These are phyloP conservation scores for Pilaira anomala DNA, from an alignment of 192 early-diverging fungal genomes.

Conservation along the genomic window DNA sequence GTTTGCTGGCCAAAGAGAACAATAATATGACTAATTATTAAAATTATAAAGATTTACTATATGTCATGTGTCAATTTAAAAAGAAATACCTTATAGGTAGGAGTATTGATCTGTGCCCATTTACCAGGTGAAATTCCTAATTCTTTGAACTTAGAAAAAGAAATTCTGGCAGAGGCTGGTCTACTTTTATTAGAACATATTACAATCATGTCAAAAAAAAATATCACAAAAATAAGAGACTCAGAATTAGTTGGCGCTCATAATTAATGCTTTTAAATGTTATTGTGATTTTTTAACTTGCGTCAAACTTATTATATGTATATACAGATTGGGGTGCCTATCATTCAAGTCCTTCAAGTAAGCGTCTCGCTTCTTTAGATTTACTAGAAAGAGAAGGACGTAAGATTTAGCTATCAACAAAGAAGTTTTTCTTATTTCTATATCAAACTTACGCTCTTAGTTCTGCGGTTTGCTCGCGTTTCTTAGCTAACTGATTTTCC, in stretches of 20 bases:
- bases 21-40: constrained; percentile 17
- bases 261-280: too few relatives aligned
- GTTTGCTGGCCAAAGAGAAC: constrained; percentile 9
- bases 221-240: too few relatives aligned
- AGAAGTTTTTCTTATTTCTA: neutral
- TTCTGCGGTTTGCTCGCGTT: constrained; percentile 41
- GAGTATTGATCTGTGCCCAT: neutral
- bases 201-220: too few relatives aligned
- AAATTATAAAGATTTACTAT: too few relatives aligned
- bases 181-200: neutral
- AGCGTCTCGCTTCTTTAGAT: constrained; percentile 5
- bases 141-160: neutral
- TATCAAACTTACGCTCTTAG: constrained; percentile 35
- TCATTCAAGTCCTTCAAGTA: too few relatives aligned
- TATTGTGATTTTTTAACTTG: too few relatives aligned
- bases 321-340: too few relatives aligned
- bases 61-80: neutral
- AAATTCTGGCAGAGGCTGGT: constrained; percentile 9
- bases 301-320: too few relatives aligned
- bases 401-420: too few relatives aligned
- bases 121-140: neutral
- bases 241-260: too few relatives aligned
- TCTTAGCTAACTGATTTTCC: constrained; percentile 59
- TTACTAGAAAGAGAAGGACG: constrained; percentile 4
- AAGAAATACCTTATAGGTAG: neutral